Conservation (phyloP, 352 stramenopile genomes). For the Phytopythium ostracodes region DNA sequence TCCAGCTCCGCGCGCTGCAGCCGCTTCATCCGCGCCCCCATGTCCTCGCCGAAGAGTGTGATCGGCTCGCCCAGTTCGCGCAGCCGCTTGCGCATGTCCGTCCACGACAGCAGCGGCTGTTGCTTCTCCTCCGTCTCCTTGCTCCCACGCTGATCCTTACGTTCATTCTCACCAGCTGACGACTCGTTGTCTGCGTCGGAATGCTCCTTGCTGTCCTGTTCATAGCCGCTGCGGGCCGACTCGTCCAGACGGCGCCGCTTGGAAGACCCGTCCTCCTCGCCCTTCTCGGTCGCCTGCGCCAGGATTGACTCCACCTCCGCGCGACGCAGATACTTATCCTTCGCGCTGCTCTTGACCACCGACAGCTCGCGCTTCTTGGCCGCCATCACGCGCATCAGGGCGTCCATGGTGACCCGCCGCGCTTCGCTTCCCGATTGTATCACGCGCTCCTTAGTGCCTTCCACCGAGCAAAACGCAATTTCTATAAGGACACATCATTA, state of each 20-base stretch:
- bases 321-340: constrained; percentile 79
- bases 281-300: constrained; percentile 41
- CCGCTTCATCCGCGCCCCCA: constrained; percentile 53
- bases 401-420: constrained; percentile 47
- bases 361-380: constrained; percentile 81
- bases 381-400: constrained; percentile 66
- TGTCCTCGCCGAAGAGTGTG: constrained; percentile 85
- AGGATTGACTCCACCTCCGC: constrained; percentile 68
- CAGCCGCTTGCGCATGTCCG: constrained; percentile 78
- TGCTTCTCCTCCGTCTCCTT: constrained; percentile 14
- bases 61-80: constrained; percentile 79
- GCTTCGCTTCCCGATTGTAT: neutral
- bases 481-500: neutral
- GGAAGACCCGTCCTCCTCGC: constrained; percentile 20
- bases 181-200: neutral
- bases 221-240: neutral
- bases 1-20: constrained; percentile 69
- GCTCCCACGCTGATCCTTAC: too few species aligned
- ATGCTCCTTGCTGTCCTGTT: neutral
- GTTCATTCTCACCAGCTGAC: neutral
- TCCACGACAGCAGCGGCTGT: constrained; percentile 48
- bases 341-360: constrained; percentile 30
- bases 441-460: neutral
- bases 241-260: constrained; percentile 4
- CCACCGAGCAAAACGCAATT: neutral